phyloP scores from a whole-genome alignment of 2,329 filamentous ascomycete genomes.

The Diatrype stigma region DNA sequence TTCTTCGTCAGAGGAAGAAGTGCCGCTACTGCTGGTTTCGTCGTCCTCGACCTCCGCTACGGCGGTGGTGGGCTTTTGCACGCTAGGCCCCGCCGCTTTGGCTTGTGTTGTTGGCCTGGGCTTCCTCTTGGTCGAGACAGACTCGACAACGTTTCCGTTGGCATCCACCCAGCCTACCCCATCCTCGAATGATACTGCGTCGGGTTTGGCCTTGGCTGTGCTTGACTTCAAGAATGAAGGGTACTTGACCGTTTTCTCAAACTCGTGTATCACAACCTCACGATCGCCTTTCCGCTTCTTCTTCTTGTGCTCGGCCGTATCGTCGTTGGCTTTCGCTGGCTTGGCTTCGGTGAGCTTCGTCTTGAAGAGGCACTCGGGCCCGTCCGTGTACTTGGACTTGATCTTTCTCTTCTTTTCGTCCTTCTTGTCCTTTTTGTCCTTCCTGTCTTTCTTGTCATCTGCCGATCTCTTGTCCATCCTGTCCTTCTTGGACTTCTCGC shows the following conservation, averaged over 20 bases:
- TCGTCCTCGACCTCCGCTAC: slow-evolving; percentile 21
- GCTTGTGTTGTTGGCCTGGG: slow-evolving; percentile 22
- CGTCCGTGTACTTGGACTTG: slow-evolving; percentile 76
- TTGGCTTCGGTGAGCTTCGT: slow-evolving; percentile 59
- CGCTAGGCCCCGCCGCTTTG: slow-evolving; percentile 10
- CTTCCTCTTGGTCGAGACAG: slow-evolving; percentile 37
- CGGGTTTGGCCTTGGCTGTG: slow-evolving; percentile 36
- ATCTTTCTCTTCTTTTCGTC: slow-evolving; percentile 52
- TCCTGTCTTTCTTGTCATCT: slow-evolving; percentile 46
- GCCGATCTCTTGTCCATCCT: slow-evolving; percentile 34
- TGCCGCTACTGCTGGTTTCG: slow-evolving; percentile 36
- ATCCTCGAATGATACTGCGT: slow-evolving; percentile 66
- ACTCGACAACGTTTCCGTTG: slow-evolving; percentile 70
- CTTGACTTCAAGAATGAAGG: slow-evolving; percentile 72
- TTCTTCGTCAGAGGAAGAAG: slow-evolving; percentile 29
- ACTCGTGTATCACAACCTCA: slow-evolving; percentile 79
- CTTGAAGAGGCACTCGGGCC: slow-evolving; percentile 80
- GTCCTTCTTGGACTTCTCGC: slow-evolving; percentile 36
- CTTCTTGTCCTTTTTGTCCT: slow-evolving; percentile 49
- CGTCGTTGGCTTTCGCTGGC: slow-evolving; percentile 37
- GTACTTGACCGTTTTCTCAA: slow-evolving; percentile 77
- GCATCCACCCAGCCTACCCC: slow-evolving; percentile 86
- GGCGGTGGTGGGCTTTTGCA: slow-evolving; percentile 11
- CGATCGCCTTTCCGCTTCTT: slow-evolving; percentile 55
- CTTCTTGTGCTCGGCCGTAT: slow-evolving; percentile 45